Evolutionary conservation across 2,329 filamentous ascomycete species (phyloP), one percentile per base, ranked within the genome.

Genomic region (Macrophomina tecta): DNA sequence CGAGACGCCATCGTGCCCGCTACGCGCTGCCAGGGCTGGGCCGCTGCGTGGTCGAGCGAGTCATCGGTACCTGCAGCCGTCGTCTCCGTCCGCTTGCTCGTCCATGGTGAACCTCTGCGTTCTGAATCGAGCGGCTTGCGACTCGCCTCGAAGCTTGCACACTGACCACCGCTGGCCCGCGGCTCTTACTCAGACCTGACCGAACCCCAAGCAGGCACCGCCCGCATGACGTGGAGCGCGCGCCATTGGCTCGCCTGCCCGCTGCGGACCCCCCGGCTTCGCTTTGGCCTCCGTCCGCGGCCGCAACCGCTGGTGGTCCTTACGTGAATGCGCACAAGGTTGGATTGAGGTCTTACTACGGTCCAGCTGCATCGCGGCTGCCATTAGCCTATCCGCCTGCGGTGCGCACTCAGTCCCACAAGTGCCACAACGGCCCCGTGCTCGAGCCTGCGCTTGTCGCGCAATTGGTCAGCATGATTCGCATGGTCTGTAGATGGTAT

Each of bases 301-400:
- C 48, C 48, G 48, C 48, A 51, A 51, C 42, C 18, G 48, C 18
- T 51, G 48, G 48, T 51, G 48, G 48, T 12, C 48, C 48, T 51
- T 51, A 51, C 48, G 48, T 51, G 48, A 51, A 51, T 51, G 18
- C 23, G 48, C 48, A 51, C 48, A 51, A 51, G 48, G 48, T 23
- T 51, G 42, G 18, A 51, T 23, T 9, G 18, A 51, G 8, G 14
- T 51, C 48, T 51, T 51, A 51, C 48, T 51, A 51, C 48, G 18
- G 48, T 51, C 48, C 23, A 51, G 48, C 48, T 51, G 3, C 9
- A 30, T 51, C 48, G 48, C 48, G 18, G 8, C 23, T 51, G 18
- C 48, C 48, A 51, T 51, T 9, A 30, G 48, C 18, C 48, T 30
- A 51, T 51, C 11, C 48, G 18, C 2, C 48, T 45, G 18, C 48